Percentiles rank a stretch among this genome's conserved stretches.
Evolutionary conservation across 768 basidiomycete genomes (phyloP).

Genomic region (Trametes cingulata): DNA sequence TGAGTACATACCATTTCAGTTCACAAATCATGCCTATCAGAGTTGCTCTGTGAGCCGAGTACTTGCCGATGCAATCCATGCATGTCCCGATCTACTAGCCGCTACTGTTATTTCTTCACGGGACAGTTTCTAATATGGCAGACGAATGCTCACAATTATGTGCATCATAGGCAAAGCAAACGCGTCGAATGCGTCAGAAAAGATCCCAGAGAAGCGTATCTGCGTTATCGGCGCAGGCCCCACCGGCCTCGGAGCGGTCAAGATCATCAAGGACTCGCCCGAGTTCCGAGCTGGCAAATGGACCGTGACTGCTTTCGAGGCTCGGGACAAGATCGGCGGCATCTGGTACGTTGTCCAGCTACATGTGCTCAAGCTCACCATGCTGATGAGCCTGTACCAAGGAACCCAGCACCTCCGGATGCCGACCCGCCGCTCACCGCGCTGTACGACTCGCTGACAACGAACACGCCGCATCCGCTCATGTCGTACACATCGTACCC

Average conservation of each 20-base stretch:
- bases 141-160: too few relatives aligned
- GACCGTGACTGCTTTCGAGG: constrained; percentile 62
- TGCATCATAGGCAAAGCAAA: too few relatives aligned
- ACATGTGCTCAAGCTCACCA: background rate
- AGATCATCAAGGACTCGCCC: constrained; percentile 58
- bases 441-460: constrained; percentile 77
- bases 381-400: constrained; percentile 7
- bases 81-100: too few relatives aligned
- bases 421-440: constrained; percentile 63
- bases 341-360: constrained; percentile 54
- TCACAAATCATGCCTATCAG: too few relatives aligned
- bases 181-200: too few relatives aligned
- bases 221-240: constrained; percentile 78
- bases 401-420: constrained; percentile 57
- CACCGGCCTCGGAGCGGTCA: constrained; percentile 70
- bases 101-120: too few relatives aligned
- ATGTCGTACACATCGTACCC: constrained; percentile 68
- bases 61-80: too few relatives aligned
- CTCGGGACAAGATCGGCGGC: constrained; percentile 69
- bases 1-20: too few relatives aligned
- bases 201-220: constrained; percentile 36
- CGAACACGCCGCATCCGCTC: constrained; percentile 76
- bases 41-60: too few relatives aligned
- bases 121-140: background rate
- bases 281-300: constrained; percentile 61